Conservation (phyloP, 306 rosid genomes). For the Cyclanthera cordifolia region DNA sequence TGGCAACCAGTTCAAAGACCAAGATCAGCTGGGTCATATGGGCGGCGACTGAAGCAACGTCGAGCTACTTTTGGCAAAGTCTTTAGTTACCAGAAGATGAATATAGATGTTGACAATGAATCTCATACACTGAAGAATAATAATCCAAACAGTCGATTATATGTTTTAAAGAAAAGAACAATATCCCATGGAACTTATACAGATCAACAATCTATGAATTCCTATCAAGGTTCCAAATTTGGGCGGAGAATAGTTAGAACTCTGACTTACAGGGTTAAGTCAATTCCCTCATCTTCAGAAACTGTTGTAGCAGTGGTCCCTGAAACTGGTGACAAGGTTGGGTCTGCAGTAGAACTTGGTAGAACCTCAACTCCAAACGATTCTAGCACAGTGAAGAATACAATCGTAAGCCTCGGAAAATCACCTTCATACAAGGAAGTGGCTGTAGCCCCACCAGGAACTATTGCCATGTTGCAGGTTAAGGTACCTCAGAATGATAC, state of each 20-base stretch:
- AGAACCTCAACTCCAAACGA: slow-evolving; percentile 28
- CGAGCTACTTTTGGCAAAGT: slow-evolving; percentile 71
- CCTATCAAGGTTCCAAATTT: slow-evolving; percentile 63
- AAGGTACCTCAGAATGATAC: slow-evolving; percentile 38
- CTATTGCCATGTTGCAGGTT: slow-evolving; percentile 58
- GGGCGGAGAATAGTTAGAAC: slow-evolving; percentile 72
- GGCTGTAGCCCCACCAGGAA: slow-evolving; percentile 96
- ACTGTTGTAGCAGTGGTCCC: slow-evolving; percentile 26
- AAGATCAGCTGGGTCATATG: slow-evolving; percentile 67
- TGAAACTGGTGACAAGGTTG: slow-evolving; percentile 28
- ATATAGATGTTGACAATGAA: slow-evolving; percentile 42
- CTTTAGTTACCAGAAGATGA: slow-evolving; percentile 64
- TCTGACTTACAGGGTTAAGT: slow-evolving; percentile 80
- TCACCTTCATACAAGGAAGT: slow-evolving; percentile 99
- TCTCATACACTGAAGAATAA: slow-evolving; percentile 35
- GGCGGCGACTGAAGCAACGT: slow-evolving; percentile 68
- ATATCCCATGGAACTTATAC: slow-evolving; percentile 52
- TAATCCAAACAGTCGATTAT: slow-evolving; percentile 48
- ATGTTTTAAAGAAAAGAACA: slow-evolving; percentile 65
- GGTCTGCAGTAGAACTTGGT: slow-evolving; percentile 35
- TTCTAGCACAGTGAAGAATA: slow-evolving; percentile 39
- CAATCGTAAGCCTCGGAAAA: slow-evolving; percentile 67
- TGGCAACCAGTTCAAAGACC: slow-evolving; percentile 99
- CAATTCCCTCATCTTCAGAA: slow-evolving; percentile 43
- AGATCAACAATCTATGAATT: slow-evolving; percentile 41